phyloP scores from a whole-genome alignment of 1,139 yeast genomes.

The Suhomyces bolitotheri region DNA sequence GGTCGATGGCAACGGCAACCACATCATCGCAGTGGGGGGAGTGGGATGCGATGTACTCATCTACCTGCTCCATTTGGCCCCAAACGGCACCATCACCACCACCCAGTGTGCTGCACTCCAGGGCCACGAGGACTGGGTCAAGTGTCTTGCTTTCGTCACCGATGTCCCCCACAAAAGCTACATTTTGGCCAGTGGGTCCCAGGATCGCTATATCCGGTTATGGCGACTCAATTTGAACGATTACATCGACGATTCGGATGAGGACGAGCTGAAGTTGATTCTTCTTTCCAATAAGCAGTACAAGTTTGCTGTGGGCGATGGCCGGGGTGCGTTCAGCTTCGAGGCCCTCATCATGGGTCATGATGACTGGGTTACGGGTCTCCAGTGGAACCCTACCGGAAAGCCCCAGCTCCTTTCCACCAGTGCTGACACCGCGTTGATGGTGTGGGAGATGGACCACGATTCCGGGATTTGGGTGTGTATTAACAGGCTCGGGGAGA shows the following conservation, averaged over 20 bases:
- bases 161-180: constrained; percentile 49
- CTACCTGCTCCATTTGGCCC: constrained; percentile 42
- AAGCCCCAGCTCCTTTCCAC: constrained; percentile 71
- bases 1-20: constrained; percentile 31
- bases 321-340: constrained; percentile 61
- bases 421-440: constrained; percentile 90
- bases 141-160: constrained; percentile 62
- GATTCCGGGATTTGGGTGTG: constrained; percentile 92
- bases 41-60: constrained; percentile 61
- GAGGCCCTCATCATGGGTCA: constrained; percentile 97
- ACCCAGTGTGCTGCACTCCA: constrained; percentile 54
- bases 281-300: constrained; percentile 67
- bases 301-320: constrained; percentile 44
- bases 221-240: constrained; percentile 74
- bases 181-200: constrained; percentile 81
- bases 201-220: constrained; percentile 82
- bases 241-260: constrained; percentile 55
- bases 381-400: constrained; percentile 72
- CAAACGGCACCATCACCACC: constrained; percentile 22
- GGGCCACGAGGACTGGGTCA: constrained; percentile 96
- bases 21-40: constrained; percentile 80
- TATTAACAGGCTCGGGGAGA: constrained; percentile 78
- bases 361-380: constrained; percentile 93
- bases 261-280: constrained; percentile 53
- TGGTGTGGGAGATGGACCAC: constrained; percentile 93